These are phyloP conservation scores for Lipomyces sp. DNA, from an alignment of 805 yeast genomes.

Conservation along the genomic window DNA sequence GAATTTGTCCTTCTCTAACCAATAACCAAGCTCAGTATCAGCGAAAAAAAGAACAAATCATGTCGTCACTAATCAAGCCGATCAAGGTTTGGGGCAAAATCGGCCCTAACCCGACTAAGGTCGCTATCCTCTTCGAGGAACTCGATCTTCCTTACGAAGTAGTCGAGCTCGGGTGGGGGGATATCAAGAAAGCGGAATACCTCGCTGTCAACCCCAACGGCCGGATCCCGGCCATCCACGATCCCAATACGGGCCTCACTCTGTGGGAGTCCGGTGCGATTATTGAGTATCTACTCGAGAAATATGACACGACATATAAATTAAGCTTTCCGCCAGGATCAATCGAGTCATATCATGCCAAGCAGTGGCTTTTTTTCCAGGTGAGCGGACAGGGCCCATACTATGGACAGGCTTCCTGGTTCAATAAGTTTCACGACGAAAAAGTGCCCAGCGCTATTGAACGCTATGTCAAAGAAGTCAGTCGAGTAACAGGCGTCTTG, in stretches of 20 bases:
- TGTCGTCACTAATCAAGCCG: slow-evolving; percentile 10
- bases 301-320: slow-evolving; percentile 60
- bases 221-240: slow-evolving; percentile 60
- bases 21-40: too few species aligned
- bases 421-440: slow-evolving; percentile 84
- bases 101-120: slow-evolving; percentile 17
- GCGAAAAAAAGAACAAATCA: not conserved
- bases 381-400: slow-evolving; percentile 49
- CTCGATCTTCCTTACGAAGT: slow-evolving; percentile 43
- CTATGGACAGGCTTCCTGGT: slow-evolving; percentile 96
- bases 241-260: slow-evolving; percentile 56
- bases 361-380: slow-evolving; percentile 31
- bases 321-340: slow-evolving; percentile 47
- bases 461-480: slow-evolving; percentile 87
- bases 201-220: slow-evolving; percentile 65
- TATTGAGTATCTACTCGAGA: slow-evolving; percentile 61
- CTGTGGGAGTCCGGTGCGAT: slow-evolving; percentile 68
- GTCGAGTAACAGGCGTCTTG: slow-evolving; percentile 89
- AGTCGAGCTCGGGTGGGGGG: slow-evolving; percentile 52
- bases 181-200: slow-evolving; percentile 63
- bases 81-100: slow-evolving; percentile 12
- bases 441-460: slow-evolving; percentile 87
- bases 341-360: slow-evolving; percentile 50
- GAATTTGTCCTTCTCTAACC: too few species aligned
- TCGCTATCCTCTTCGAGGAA: slow-evolving; percentile 21